These are phyloP conservation scores for Teratosphaeriaceae sp. DNA, from an alignment of 2,329 filamentous ascomycete genomes.

Conservation along the genomic window DNA sequence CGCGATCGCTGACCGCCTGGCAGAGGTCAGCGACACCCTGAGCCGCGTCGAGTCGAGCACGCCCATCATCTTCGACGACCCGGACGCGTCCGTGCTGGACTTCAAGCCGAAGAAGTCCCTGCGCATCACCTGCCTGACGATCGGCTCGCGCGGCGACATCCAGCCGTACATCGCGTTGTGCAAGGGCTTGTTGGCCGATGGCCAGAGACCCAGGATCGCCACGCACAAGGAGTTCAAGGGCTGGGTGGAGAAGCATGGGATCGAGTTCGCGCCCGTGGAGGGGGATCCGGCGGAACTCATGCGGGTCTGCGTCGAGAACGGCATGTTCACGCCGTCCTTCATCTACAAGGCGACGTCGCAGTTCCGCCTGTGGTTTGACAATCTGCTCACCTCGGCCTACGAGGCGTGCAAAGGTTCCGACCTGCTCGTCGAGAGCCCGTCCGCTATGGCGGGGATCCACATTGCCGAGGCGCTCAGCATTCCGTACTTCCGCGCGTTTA, in stretches of 20 bases:
- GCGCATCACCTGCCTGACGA: constrained; percentile 86
- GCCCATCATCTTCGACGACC: constrained; percentile 83
- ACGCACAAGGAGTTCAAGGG: constrained; percentile 84
- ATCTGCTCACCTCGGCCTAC: constrained; percentile 76
- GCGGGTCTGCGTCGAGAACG: constrained; percentile 92
- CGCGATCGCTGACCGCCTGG: constrained; percentile 4
- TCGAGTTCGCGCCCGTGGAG: constrained; percentile 81
- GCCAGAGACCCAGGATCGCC: constrained; percentile 79
- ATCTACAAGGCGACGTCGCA: constrained; percentile 77
- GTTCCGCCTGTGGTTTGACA: constrained; percentile 93
- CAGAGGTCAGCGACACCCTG: neutral
- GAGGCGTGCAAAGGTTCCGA: constrained; percentile 78
- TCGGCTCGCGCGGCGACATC: constrained; percentile 91
- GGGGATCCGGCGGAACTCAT: constrained; percentile 93
- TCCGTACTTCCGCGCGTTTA: constrained; percentile 95
- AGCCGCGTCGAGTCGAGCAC: constrained; percentile 48
- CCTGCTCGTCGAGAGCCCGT: constrained; percentile 88
- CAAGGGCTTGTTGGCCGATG: constrained; percentile 81
- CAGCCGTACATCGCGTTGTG: constrained; percentile 97
- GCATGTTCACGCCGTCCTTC: constrained; percentile 93
- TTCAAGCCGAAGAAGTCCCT: constrained; percentile 80
- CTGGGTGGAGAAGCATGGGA: constrained; percentile 89
- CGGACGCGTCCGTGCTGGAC: constrained; percentile 77
- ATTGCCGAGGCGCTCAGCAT: constrained; percentile 90
- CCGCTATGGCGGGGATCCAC: constrained; percentile 95